A percentile compares a stretch with the other conserved stretches of the same genome.
Evolutionary conservation across 1,284 basidiomycete species (phyloP).

Genomic region (Xerocomus minutiporus): DNA sequence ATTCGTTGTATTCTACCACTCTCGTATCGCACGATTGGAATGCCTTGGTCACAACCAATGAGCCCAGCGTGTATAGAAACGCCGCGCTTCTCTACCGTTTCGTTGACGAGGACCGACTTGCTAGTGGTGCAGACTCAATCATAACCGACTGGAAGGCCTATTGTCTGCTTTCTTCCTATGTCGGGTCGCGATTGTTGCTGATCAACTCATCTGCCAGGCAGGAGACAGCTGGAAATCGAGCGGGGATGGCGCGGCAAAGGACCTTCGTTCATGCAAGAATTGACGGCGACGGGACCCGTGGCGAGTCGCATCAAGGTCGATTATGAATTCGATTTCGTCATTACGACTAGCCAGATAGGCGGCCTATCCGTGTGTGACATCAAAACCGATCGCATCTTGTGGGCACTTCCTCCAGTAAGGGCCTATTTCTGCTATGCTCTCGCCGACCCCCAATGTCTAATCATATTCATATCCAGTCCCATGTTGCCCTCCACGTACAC

Average conservation of each 20-base stretch:
- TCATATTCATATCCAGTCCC: slow-evolving; percentile 32
- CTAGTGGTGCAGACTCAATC: slow-evolving; percentile 26
- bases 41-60: slow-evolving; percentile 34
- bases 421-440: slow-evolving; percentile 5
- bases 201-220: slow-evolving; percentile 36
- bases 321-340: slow-evolving; percentile 50
- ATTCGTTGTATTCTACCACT: slow-evolving; percentile 24
- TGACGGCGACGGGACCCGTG: slow-evolving; percentile 33
- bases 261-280: slow-evolving; percentile 32
- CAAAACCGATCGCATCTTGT: slow-evolving; percentile 44
- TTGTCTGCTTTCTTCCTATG: slow-evolving; percentile 43
- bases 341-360: slow-evolving; percentile 51
- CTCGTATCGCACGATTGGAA: slow-evolving; percentile 43
- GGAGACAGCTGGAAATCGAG: slow-evolving; percentile 41
- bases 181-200: slow-evolving; percentile 7
- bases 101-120: slow-evolving; percentile 33
- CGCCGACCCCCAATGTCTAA: slow-evolving; percentile 31
- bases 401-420: slow-evolving; percentile 49
- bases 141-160: slow-evolving; percentile 48
- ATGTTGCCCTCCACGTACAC: slow-evolving; percentile 50
- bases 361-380: slow-evolving; percentile 56
- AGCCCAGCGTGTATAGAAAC: slow-evolving; percentile 42
- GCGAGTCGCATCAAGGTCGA: slow-evolving; percentile 63
- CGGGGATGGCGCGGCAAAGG: slow-evolving; percentile 54
- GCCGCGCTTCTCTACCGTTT: slow-evolving; percentile 49